phyloP scores from a whole-genome alignment of 345 rosid genomes.

The Salix koriyanagi region DNA sequence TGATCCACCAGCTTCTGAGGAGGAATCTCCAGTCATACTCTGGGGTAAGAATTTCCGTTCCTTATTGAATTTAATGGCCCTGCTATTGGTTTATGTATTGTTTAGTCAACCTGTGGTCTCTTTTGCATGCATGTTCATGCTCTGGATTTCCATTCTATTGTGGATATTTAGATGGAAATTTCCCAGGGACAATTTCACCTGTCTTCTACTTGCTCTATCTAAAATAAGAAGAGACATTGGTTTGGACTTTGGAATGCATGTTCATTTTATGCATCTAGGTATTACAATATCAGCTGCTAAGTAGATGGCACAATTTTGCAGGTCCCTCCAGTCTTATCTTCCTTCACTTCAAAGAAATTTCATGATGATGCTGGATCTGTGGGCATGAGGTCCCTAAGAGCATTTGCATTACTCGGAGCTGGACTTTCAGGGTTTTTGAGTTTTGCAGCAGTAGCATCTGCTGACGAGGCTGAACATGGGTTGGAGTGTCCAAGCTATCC shows the following conservation, averaged over 20 bases:
- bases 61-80: not conserved
- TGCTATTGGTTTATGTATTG: not conserved
- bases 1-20: conserved; percentile 84
- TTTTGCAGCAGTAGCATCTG: conserved; percentile 72
- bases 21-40: conserved; percentile 68
- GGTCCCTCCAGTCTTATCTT: conserved; percentile 54
- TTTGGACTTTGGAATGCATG: not conserved
- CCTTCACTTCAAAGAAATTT: conserved; percentile 61
- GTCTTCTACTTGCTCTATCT: not conserved
- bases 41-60: conserved; percentile 39
- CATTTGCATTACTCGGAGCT: conserved; percentile 76
- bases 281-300: conserved; percentile 1
- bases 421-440: conserved; percentile 80
- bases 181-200: not conserved
- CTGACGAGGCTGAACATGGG: conserved; percentile 99
- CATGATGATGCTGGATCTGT: conserved; percentile 55
- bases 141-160: not conserved
- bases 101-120: not conserved
- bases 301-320: conserved; percentile 29
- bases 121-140: not conserved
- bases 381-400: conserved; percentile 50
- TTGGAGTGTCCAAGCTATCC: conserved; percentile 80
- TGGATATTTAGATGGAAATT: not conserved
- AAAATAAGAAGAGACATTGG: not conserved
- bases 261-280: not conserved